phyloP scores from a whole-genome alignment of 2,329 filamentous ascomycete genomes.

The Hypoxylon sp. region DNA sequence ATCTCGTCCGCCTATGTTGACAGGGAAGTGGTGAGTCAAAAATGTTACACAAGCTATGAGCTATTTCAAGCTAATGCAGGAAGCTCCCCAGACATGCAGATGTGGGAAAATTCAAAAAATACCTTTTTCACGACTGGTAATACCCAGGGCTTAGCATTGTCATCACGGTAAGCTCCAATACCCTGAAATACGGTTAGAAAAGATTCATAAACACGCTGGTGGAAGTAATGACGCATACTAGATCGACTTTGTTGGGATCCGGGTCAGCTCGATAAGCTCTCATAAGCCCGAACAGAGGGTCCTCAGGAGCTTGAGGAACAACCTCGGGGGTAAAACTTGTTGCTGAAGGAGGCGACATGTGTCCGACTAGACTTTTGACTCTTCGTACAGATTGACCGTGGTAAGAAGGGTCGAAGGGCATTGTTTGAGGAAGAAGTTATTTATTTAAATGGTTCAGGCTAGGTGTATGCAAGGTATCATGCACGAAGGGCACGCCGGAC shows the following conservation, averaged over 20 bases:
- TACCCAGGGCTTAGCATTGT: conserved; percentile 97
- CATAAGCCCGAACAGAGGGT: conserved; percentile 94
- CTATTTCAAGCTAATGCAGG: conserved; percentile 16
- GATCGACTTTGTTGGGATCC: conserved; percentile 86
- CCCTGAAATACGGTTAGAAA: conserved; percentile 60
- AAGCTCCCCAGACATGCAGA: neutral
- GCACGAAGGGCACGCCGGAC: conserved; percentile 18
- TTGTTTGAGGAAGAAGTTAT: conserved; percentile 48
- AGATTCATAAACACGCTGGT: conserved; percentile 22
- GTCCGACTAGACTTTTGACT: conserved; percentile 74
- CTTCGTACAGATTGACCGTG: conserved; percentile 64
- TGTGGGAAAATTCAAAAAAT: conserved; percentile 51
- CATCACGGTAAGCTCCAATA: conserved; percentile 93
- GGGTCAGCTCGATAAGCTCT: conserved; percentile 87
- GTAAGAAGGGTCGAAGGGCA: conserved; percentile 62
- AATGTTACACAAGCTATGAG: conserved; percentile 19
- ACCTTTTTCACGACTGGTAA: conserved; percentile 97
- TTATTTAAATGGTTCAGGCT: conserved; percentile 26
- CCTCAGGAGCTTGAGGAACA: conserved; percentile 92
- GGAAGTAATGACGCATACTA: conserved; percentile 70
- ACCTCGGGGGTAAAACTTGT: conserved; percentile 82
- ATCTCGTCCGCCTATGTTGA: conserved; percentile 84
- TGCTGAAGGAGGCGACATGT: conserved; percentile 75
- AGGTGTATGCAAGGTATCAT: conserved; percentile 15
- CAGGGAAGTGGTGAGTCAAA: conserved; percentile 45